phyloP scores from a whole-genome alignment of 2,329 filamentous ascomycete species.

The Amauroascus verrucosus region DNA sequence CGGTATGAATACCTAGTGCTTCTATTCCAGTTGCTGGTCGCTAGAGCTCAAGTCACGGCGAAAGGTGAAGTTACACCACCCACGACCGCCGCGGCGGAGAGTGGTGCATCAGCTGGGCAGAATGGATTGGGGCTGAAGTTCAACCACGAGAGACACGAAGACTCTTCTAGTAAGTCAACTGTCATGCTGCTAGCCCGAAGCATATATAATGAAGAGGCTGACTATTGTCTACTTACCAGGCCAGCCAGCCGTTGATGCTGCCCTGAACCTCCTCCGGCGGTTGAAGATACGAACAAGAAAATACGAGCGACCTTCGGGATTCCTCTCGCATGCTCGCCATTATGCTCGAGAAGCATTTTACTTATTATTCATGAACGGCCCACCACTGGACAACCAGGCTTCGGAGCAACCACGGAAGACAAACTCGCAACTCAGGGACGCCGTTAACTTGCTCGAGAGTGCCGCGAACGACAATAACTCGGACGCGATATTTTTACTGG shows the following conservation, averaged over 20 bases:
- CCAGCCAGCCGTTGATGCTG: constrained; percentile 18
- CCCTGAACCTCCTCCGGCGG: constrained; percentile 15
- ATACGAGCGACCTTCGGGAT: constrained; percentile 44
- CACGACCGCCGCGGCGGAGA: not conserved
- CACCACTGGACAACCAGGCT: constrained; percentile 37
- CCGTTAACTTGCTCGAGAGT: constrained; percentile 48
- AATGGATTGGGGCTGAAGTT: constrained; percentile 7
- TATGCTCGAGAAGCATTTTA: constrained; percentile 55
- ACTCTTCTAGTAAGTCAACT: not conserved
- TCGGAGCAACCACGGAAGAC: constrained; percentile 28
- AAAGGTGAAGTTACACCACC: not conserved
- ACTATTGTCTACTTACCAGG: constrained; percentile 8
- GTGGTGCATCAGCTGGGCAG: not conserved
- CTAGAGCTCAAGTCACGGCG: constrained; percentile 5
- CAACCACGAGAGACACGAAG: not conserved
- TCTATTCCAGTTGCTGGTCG: constrained; percentile 9
- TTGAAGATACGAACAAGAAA: constrained; percentile 15
- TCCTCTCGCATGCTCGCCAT: constrained; percentile 48
- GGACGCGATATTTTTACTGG: constrained; percentile 80
- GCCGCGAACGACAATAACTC: constrained; percentile 49
- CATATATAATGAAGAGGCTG: not conserved
- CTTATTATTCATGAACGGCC: constrained; percentile 55
- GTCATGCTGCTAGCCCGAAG: not conserved
- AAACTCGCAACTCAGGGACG: constrained; percentile 42
- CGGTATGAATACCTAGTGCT: constrained; percentile 8